These are phyloP conservation scores for Gossypium davidsonii DNA, from an alignment of 441 rosid genomes.

Conservation along the genomic window DNA sequence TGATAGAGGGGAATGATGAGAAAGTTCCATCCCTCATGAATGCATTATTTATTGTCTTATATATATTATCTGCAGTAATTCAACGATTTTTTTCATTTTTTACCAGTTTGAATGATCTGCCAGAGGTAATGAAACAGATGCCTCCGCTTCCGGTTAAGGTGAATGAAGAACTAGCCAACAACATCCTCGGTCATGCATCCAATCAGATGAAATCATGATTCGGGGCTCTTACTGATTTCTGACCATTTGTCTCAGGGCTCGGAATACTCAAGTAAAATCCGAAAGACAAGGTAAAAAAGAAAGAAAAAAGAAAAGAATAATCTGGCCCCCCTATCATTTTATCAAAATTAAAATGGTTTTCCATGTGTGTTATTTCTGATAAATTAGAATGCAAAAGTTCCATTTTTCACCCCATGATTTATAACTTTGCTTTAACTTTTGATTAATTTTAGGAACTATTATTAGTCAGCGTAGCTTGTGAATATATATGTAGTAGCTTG, in stretches of 20 bases:
- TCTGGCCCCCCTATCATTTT: not conserved
- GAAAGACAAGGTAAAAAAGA: not conserved
- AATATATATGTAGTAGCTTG: slow-evolving; percentile 27
- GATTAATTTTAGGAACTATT: slow-evolving; percentile 21
- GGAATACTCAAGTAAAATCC: slow-evolving; percentile 7
- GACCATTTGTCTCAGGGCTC: slow-evolving; percentile 18
- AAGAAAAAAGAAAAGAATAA: slow-evolving; percentile 20
- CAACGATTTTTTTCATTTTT: slow-evolving; percentile 11
- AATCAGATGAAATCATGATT: slow-evolving; percentile 46
- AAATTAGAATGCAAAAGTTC: slow-evolving; percentile 10
- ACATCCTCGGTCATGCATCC: slow-evolving; percentile 37
- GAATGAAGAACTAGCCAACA: slow-evolving; percentile 70
- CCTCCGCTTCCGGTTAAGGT: slow-evolving; percentile 80
- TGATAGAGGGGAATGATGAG: not conserved
- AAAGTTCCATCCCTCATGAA: not conserved
- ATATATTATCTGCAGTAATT: not conserved
- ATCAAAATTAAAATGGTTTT: slow-evolving; percentile 6
- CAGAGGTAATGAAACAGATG: slow-evolving; percentile 90
- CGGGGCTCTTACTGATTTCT: slow-evolving; percentile 12
- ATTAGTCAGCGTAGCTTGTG: slow-evolving; percentile 19
- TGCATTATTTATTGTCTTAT: not conserved
- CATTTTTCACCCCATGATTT: slow-evolving; percentile 1
- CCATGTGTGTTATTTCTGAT: slow-evolving; percentile 7
- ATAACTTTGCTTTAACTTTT: slow-evolving; percentile 8
- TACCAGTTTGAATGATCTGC: slow-evolving; percentile 72